phyloP scores from a whole-genome alignment of 2,329 filamentous ascomycete species.

The Emergomyces africanus region DNA sequence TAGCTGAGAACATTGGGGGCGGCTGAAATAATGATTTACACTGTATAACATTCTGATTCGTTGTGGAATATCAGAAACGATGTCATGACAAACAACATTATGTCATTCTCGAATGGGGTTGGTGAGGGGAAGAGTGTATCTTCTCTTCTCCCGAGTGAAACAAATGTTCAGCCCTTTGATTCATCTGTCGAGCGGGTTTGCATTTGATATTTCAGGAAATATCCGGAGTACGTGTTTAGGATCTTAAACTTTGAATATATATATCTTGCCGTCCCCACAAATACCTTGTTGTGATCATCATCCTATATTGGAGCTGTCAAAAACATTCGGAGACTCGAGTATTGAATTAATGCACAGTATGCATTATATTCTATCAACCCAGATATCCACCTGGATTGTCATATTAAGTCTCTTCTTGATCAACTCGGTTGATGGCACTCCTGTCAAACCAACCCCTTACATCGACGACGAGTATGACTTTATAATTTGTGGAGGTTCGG shows the following conservation, averaged over 20 bases:
- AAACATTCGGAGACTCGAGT: not conserved
- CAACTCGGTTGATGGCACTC: not conserved
- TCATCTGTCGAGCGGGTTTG: not conserved
- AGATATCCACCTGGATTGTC: not conserved
- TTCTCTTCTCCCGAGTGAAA: not conserved
- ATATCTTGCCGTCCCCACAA: not conserved
- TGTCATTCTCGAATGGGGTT: not conserved
- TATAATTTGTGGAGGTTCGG: slow-evolving; percentile 12
- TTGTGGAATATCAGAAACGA: not conserved
- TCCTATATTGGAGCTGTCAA: not conserved
- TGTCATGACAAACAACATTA: not conserved
- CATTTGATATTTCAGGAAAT: not conserved
- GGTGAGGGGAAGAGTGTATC: not conserved
- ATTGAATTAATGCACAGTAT: not conserved
- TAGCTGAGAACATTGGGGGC: not conserved
- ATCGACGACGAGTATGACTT: slow-evolving; percentile 9
- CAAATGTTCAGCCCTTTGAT: not conserved
- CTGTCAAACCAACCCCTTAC: not conserved
- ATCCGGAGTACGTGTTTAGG: not conserved
- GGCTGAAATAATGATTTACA: too few relatives aligned
- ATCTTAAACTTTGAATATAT: not conserved
- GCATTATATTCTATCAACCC: not conserved
- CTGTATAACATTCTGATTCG: not conserved
- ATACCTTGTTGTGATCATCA: not conserved
- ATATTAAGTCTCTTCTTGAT: not conserved